A percentile compares a stretch with the other conserved stretches of the same genome.
Conservation (phyloP, 768 basidiomycete species). For the Suillus lakei region DNA sequence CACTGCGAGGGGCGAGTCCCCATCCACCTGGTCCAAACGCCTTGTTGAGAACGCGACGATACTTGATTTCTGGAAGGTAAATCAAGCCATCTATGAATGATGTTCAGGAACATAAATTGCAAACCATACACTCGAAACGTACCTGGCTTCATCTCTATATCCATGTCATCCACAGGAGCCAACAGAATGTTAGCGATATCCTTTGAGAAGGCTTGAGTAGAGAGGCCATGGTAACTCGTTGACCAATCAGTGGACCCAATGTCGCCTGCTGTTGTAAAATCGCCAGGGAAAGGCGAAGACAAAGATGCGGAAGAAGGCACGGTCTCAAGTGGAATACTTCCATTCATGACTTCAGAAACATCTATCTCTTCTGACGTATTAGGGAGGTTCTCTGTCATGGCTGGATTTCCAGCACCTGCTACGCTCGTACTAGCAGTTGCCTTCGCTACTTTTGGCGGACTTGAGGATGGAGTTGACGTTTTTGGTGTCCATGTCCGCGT, state of each 20-base stretch:
- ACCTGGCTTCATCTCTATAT: conserved; percentile 97
- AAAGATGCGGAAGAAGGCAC: conserved; percentile 18
- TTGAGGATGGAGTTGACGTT: conserved; percentile 19
- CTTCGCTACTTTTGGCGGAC: conserved; percentile 25
- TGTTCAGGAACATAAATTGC: neutral
- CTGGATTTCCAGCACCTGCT: conserved; percentile 25
- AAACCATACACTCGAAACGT: conserved; percentile 25
- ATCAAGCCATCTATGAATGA: conserved; percentile 76
- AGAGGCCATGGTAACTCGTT: conserved; percentile 83
- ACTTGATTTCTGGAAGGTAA: conserved; percentile 97
- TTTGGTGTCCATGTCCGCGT: conserved; percentile 32
- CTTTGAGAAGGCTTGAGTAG: conserved; percentile 73
- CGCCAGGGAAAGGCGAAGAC: conserved; percentile 30
- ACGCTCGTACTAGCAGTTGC: conserved; percentile 37
- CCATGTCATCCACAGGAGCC: conserved; percentile 72
- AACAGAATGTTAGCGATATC: conserved; percentile 76
- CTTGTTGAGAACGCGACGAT: conserved; percentile 86
- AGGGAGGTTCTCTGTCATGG: conserved; percentile 25
- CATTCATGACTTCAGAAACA: conserved; percentile 16
- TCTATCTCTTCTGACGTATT: conserved; percentile 25
- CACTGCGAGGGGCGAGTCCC: conserved; percentile 93
- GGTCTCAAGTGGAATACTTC: conserved; percentile 21
- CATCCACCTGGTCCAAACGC: conserved; percentile 97
- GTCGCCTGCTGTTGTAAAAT: conserved; percentile 28
- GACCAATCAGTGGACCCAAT: conserved; percentile 75